phyloP scores from a whole-genome alignment of 495 filamentous ascomycete genomes.

The Usnea hakonensis region DNA sequence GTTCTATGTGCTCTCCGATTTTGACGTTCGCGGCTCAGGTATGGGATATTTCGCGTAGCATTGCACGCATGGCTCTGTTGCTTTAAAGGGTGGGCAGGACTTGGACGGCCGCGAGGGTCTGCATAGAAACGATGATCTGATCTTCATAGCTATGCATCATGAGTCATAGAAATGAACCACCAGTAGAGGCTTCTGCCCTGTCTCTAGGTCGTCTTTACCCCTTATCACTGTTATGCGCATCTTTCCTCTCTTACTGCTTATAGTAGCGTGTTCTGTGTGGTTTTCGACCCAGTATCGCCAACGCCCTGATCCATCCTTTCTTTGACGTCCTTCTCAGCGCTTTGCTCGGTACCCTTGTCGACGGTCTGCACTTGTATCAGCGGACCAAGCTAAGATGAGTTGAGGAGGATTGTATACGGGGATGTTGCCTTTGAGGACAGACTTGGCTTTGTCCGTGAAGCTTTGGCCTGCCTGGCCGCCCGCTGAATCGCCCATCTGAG shows the following conservation, averaged over 20 bases:
- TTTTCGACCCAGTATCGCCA: background rate
- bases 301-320: constrained; percentile 1
- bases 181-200: background rate
- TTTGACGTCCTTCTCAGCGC: constrained; percentile 3
- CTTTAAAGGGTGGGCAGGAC: background rate
- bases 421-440: constrained; percentile 13
- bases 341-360: constrained; percentile 2
- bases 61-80: background rate
- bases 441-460: constrained; percentile 18
- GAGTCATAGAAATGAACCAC: background rate
- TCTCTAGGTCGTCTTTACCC: background rate
- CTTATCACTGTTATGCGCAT: background rate
- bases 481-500: constrained; percentile 6
- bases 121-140: background rate
- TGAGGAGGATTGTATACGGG: constrained; percentile 1
- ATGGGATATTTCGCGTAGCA: background rate
- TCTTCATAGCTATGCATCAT: background rate
- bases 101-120: background rate
- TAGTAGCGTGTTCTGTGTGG: constrained; percentile 11
- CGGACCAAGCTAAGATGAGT: background rate
- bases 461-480: constrained; percentile 13
- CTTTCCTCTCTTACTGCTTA: background rate
- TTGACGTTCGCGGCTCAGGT: background rate
- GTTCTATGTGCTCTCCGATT: background rate
- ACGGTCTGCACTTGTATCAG: constrained; percentile 1